phyloP scores from a whole-genome alignment of 164 flowering plant genomes.

The Hamamelis virginiana region DNA sequence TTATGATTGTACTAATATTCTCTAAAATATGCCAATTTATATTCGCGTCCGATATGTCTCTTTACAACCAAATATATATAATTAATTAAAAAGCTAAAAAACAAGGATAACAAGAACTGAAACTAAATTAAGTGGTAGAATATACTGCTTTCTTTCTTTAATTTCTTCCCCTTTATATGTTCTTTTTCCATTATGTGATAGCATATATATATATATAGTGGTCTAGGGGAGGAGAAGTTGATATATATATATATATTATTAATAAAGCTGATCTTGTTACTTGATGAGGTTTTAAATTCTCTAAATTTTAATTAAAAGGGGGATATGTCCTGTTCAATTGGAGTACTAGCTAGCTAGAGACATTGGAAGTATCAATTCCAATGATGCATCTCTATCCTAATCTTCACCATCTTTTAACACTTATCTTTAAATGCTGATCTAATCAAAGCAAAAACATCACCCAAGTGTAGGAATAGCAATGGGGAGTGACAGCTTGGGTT shows the following conservation, averaged over 20 bases:
- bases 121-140: neutral
- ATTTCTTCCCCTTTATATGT: neutral
- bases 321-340: neutral
- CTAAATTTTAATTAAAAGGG: no score
- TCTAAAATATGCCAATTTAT: neutral
- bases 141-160: neutral
- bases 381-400: no score
- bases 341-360: no score
- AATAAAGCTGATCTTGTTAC: no score
- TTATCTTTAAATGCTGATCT: slow-evolving; percentile 16
- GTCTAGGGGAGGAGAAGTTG: no score
- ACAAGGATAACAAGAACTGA: neutral
- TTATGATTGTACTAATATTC: neutral
- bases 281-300: no score
- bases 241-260: no score
- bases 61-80: neutral
- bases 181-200: neutral
- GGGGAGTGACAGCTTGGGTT: slow-evolving; percentile 13
- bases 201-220: no score
- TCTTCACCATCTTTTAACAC: no score
- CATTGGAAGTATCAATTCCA: neutral
- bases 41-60: neutral
- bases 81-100: neutral
- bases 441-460: neutral
- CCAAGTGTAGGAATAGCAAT: neutral